phyloP scores from a whole-genome alignment of 129 eudicot genomes.

The Centrapalus pauciflorus region DNA sequence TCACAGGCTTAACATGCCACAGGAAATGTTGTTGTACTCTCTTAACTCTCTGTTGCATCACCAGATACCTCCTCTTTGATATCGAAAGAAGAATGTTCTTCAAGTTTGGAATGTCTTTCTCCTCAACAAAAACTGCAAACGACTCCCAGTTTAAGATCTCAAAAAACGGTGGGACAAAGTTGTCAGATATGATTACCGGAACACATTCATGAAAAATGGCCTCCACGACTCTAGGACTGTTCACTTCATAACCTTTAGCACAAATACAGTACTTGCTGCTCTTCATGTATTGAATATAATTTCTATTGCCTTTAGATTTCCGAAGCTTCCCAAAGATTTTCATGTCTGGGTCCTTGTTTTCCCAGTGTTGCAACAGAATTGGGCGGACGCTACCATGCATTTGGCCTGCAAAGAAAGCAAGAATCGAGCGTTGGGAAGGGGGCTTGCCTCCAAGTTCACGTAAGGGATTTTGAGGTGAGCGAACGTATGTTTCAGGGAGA shows the following conservation, averaged over 20 bases:
- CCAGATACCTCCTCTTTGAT: slow-evolving; percentile 38
- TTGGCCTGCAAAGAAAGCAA: slow-evolving; percentile 74
- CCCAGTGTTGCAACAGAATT: slow-evolving; percentile 46
- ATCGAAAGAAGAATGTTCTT: slow-evolving; percentile 54
- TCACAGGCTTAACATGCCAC: slow-evolving; percentile 56
- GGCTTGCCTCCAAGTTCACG: slow-evolving; percentile 55
- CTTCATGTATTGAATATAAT: slow-evolving; percentile 47
- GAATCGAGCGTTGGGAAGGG: slow-evolving; percentile 43
- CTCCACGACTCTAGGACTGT: slow-evolving; percentile 72
- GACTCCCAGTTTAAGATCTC: slow-evolving; percentile 64
- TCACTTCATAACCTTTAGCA: slow-evolving; percentile 74
- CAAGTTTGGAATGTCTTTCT: slow-evolving; percentile 63
- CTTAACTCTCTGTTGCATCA: slow-evolving; percentile 55
- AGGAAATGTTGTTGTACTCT: slow-evolving; percentile 56
- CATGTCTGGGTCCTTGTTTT: slow-evolving; percentile 75
- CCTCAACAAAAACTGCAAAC: slow-evolving; percentile 64
- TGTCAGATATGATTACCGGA: slow-evolving; percentile 62
- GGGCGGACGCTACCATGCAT: slow-evolving; percentile 76
- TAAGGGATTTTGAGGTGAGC: slow-evolving; percentile 34
- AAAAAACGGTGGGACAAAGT: slow-evolving; percentile 62
- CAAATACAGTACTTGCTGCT: slow-evolving; percentile 73
- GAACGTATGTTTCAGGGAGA: slow-evolving; percentile 71
- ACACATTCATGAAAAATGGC: slow-evolving; percentile 64
- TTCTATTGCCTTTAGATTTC: slow-evolving; percentile 23
- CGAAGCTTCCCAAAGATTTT: slow-evolving; percentile 37